Evolutionary conservation across 2,329 filamentous ascomycete genomes (phyloP), one percentile per base, ranked within the genome.

Genomic region (Pseudocercospora ulei): DNA sequence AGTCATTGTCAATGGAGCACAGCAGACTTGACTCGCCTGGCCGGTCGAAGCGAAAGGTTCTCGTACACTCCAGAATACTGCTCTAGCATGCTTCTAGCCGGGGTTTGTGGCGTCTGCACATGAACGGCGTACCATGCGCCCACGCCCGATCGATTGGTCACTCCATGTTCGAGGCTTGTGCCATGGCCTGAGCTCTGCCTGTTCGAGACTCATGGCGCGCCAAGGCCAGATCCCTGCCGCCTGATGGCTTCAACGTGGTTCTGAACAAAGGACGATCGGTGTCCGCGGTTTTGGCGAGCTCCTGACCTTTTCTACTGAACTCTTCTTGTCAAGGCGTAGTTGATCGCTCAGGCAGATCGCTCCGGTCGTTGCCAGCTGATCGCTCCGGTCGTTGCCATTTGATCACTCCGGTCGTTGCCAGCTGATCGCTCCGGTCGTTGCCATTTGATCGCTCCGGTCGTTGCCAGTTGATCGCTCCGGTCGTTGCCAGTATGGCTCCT

Each of bases 401-500:
- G n/a, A n/a, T n/a, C n/a, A n/a, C n/a, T n/a, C n/a, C n/a, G n/a
- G n/a, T n/a, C n/a, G n/a, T n/a, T n/a, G n/a, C n/a, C n/a, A n/a
- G n/a, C n/a, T n/a, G n/a, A n/a, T n/a, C n/a, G n/a, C n/a, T n/a
- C n/a, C n/a, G n/a, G n/a, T n/a, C n/a, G n/a, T n/a, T n/a, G n/a
- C n/a, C n/a, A n/a, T 23, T 31, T 30, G 36, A 30, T 33, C 36
- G 26, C 18, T 12, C 38, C 30, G 30, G 17, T 34, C 30, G 24
- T 24, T 8, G 23, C 13, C 18, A 17, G 35, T 31, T 30, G 36
- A 30, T 33, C 36, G 26, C 18, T 12, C 38, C 24, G 14, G n/a
- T n/a, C n/a, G 5, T 35, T 28, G 25, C 19, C 19, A 23, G 17
- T n/a, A 52, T 54, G 51, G 48, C 50, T 12, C 45, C 46, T 5